These are phyloP conservation scores for Didymella lethalis DNA, from an alignment of 2,329 filamentous ascomycete species.

Conservation along the genomic window DNA sequence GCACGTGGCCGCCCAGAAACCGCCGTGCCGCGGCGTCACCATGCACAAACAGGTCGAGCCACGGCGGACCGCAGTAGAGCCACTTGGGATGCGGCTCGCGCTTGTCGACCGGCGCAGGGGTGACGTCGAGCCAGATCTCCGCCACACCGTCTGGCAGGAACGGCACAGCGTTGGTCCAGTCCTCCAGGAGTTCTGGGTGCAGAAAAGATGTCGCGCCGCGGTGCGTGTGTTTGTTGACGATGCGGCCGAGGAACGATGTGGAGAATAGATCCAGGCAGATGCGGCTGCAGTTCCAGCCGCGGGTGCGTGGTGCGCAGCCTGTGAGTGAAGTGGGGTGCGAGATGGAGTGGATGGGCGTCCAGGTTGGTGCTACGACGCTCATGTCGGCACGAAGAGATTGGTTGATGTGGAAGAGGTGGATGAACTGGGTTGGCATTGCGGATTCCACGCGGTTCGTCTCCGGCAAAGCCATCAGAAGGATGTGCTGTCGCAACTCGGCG, in stretches of 20 bases:
- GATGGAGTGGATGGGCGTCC: conserved; percentile 2
- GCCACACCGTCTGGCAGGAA: neutral
- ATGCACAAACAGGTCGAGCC: neutral
- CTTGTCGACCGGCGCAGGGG: conserved; percentile 6
- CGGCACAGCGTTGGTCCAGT: conserved; percentile 1
- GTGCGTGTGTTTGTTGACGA: neutral
- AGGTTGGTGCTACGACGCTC: neutral
- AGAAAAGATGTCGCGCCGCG: neutral
- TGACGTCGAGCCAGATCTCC: conserved; percentile 5
- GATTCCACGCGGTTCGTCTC: conserved; percentile 2
- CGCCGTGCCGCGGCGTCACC: neutral
- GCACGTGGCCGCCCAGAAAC: neutral
- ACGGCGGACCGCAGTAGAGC: neutral
- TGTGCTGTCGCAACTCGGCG: conserved; percentile 7
- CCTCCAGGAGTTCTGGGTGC: neutral
- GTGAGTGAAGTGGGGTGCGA: conserved; percentile 1
- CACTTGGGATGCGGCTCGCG: neutral
- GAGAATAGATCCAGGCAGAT: conserved; percentile 14
- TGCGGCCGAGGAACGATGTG: neutral
- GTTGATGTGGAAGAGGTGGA: conserved; percentile 7
- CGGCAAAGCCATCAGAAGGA: conserved; percentile 2
- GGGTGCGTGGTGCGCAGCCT: conserved; percentile 1
- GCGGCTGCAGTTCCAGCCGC: neutral
- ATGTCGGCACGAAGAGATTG: neutral
- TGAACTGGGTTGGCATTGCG: neutral